These are phyloP conservation scores for Exophiala xenobiotica DNA, from an alignment of 2,329 filamentous ascomycete species.

Conservation along the genomic window DNA sequence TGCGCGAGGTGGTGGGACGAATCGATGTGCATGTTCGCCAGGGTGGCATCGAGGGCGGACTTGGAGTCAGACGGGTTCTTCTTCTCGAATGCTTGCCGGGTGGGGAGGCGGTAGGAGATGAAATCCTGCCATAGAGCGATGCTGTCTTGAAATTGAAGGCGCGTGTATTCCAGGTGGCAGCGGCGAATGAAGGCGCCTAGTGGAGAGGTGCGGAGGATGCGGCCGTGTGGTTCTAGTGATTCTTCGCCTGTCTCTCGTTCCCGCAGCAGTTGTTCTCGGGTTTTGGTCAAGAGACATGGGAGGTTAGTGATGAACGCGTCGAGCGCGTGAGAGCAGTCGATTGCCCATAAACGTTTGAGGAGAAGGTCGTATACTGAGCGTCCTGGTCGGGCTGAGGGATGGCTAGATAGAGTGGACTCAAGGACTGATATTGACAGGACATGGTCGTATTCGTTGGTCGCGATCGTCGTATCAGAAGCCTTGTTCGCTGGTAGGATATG, in stretches of 20 bases:
- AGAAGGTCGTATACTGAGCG: constrained; percentile 86
- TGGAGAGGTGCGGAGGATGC: constrained; percentile 70
- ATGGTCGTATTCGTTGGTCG: constrained; percentile 17
- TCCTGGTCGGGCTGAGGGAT: constrained; percentile 62
- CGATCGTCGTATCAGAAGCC: constrained; percentile 31
- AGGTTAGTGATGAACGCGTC: constrained; percentile 70
- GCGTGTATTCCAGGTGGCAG: constrained; percentile 73
- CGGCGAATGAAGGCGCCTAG: constrained; percentile 78
- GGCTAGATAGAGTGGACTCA: constrained; percentile 46
- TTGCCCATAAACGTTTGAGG: constrained; percentile 75
- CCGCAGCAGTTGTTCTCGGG: constrained; percentile 60
- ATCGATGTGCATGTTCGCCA: constrained; percentile 60
- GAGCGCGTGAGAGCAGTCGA: constrained; percentile 79
- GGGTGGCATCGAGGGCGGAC: constrained; percentile 61
- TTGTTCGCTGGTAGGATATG: constrained; percentile 57
- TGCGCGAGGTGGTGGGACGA: constrained; percentile 48
- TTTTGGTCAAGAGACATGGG: constrained; percentile 58
- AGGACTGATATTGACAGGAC: constrained; percentile 44
- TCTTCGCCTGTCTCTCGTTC: constrained; percentile 55
- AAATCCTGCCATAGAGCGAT: constrained; percentile 79
- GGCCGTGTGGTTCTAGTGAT: constrained; percentile 43
- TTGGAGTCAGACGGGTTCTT: constrained; percentile 49
- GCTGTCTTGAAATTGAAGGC: constrained; percentile 76
- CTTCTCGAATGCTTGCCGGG: constrained; percentile 60
- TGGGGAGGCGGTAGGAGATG: constrained; percentile 75